phyloP scores from a whole-genome alignment of 805 yeast species.

The Ogataea corticis region DNA sequence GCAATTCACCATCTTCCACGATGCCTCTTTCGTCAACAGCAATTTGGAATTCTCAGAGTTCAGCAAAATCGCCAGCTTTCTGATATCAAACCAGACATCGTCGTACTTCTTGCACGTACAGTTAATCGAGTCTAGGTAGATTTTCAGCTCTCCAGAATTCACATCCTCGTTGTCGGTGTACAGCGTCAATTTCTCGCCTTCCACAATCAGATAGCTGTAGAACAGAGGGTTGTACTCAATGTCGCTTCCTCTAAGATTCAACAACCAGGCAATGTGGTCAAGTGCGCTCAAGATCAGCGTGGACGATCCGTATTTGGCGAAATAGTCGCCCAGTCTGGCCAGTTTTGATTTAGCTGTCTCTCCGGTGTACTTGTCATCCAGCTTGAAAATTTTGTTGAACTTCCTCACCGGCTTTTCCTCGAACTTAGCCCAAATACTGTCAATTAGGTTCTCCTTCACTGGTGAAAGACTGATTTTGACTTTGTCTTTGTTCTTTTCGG shows the following conservation, averaged over 20 bases:
- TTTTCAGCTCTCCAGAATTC: slow-evolving; percentile 29
- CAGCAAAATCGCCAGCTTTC: slow-evolving; percentile 35
- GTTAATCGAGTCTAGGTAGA: slow-evolving; percentile 43
- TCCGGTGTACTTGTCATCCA: slow-evolving; percentile 64
- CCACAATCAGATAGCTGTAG: slow-evolving; percentile 50
- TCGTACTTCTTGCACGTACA: slow-evolving; percentile 46
- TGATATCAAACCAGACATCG: slow-evolving; percentile 46
- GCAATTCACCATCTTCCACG: slow-evolving; percentile 68
- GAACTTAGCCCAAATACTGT: slow-evolving; percentile 49
- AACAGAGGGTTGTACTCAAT: slow-evolving; percentile 58
- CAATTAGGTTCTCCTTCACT: slow-evolving; percentile 49
- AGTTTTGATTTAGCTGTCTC: slow-evolving; percentile 61
- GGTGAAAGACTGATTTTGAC: slow-evolving; percentile 45
- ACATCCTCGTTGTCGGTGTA: slow-evolving; percentile 39
- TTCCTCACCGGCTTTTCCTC: slow-evolving; percentile 65
- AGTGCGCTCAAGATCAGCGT: slow-evolving; percentile 47
- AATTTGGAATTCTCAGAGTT: slow-evolving; percentile 33
- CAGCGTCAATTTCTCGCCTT: slow-evolving; percentile 39
- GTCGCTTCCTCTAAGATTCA: slow-evolving; percentile 68
- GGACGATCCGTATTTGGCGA: slow-evolving; percentile 29
- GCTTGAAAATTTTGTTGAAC: slow-evolving; percentile 47
- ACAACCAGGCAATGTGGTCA: slow-evolving; percentile 90
- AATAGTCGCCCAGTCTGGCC: slow-evolving; percentile 42
- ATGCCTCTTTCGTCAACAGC: slow-evolving; percentile 54
- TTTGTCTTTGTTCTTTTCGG: slow-evolving; percentile 26